Base-by-base conservation (phyloP, 495 filamentous ascomycete species). In the Lasiosphaeris hirsuta region DNA sequence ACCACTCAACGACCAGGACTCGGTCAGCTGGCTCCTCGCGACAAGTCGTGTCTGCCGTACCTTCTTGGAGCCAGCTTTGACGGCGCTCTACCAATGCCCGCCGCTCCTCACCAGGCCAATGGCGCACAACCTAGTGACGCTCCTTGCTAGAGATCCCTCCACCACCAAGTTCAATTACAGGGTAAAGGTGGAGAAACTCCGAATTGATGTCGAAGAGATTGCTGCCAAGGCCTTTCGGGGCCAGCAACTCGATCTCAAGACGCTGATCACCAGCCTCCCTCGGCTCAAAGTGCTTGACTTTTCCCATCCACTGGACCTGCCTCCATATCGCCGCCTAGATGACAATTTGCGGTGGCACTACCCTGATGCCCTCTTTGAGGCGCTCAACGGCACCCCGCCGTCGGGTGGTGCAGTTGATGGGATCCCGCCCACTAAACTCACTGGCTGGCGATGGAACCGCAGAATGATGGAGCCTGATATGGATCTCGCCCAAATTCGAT, bases 401-500 rank as follows among this genome's bases (percentile, higher is more conserved):
- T 13, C 34, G 23, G 45, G 38, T 7, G 45, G 36, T 3, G 43
- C 10, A 7, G 51, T 34, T 43, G 42, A 15, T 8, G 55, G 51
- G n/a, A 39, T 39, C 10, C 42, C 43, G 1, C 48, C 56, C 2
- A 69, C 78, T 10, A 66, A 66, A 37, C 80, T 96, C 33, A 76
- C 72, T 34, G 84, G 78, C 51, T 96, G 89, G 88, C 84, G 84
- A 35, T 96, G 92, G 90, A 92, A 88, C 61, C 71, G 81, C 36
- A 80, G 84, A n/a, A 75, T 88, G 44, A 77, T 81, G 58, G 76
- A 81, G 8, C 71, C 75, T 1, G 67, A 67, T n/a, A 60, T 74
- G 33, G 65, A 81, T 39, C 65, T 87, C 10, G 67, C 72, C 0
- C 69, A 76, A 6, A 53, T 78, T 19, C 53, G 50, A 10, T 38